Percentiles rank a stretch among this genome's conserved stretches.
These are phyloP conservation scores for Kazachstania taianensis DNA, from an alignment of 805 yeast genomes.

Conservation along the genomic window DNA sequence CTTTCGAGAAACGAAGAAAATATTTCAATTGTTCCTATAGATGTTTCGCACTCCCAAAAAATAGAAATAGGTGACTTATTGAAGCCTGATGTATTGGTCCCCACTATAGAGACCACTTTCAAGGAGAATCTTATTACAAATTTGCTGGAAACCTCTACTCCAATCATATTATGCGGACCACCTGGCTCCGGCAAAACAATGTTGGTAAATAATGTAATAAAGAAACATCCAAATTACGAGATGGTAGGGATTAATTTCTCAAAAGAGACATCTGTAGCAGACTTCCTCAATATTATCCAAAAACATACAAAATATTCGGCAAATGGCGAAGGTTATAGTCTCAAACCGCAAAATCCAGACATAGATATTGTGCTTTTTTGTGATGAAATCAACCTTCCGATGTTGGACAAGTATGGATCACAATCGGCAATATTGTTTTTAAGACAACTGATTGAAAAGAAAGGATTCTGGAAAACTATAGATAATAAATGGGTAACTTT, in stretches of 20 bases:
- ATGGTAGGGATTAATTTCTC: slow-evolving; percentile 71
- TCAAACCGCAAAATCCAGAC: slow-evolving; percentile 52
- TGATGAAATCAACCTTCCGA: slow-evolving; percentile 84
- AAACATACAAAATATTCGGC: slow-evolving; percentile 58
- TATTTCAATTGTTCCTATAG: slow-evolving; percentile 35
- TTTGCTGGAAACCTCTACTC: slow-evolving; percentile 43
- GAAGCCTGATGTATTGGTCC: slow-evolving; percentile 56
- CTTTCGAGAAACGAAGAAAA: slow-evolving; percentile 36
- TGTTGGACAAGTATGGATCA: slow-evolving; percentile 58
- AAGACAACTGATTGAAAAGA: slow-evolving; percentile 61
- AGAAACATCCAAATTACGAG: slow-evolving; percentile 46
- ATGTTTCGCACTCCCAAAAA: slow-evolving; percentile 34
- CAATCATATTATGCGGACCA: slow-evolving; percentile 81
- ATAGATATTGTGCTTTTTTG: slow-evolving; percentile 77
- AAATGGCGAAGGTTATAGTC: slow-evolving; percentile 39
- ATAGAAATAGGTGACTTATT: slow-evolving; percentile 51
- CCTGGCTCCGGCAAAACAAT: slow-evolving; percentile 97
- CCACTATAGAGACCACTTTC: slow-evolving; percentile 67
- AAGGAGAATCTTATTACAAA: slow-evolving; percentile 54
- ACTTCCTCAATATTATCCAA: slow-evolving; percentile 54
- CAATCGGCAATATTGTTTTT: slow-evolving; percentile 62
- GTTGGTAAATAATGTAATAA: slow-evolving; percentile 64
- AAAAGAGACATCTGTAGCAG: slow-evolving; percentile 58
- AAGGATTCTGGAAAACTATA: slow-evolving; percentile 65
- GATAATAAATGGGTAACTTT: slow-evolving; percentile 58